A percentile compares a stretch with the other conserved stretches of the same genome.
Conservation (phyloP, 2,329 filamentous ascomycete species). For the Colletotrichum liriopes region DNA sequence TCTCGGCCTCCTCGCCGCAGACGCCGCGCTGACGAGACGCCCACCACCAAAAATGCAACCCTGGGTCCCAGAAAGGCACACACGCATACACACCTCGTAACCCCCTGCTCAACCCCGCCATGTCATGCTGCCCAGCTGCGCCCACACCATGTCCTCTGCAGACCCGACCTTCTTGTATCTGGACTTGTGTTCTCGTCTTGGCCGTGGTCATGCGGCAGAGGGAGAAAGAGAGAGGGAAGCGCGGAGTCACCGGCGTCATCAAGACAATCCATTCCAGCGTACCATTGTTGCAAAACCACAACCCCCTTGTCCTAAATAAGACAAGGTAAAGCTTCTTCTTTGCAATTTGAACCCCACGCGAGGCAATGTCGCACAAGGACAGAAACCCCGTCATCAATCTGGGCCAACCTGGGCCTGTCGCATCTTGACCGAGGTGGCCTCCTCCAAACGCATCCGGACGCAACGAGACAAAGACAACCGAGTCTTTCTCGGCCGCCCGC, state of each 20-base stretch:
- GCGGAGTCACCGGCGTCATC: conserved; percentile 5
- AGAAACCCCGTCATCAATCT: not conserved
- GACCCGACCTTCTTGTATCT: conserved; percentile 12
- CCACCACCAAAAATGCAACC: conserved; percentile 37
- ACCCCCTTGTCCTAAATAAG: not conserved
- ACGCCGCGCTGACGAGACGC: conserved; percentile 30
- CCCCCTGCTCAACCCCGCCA: conserved; percentile 39
- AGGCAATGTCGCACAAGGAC: not conserved
- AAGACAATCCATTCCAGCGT: not conserved
- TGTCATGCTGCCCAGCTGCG: conserved; percentile 37
- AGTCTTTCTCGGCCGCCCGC: not conserved
- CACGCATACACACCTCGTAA: not conserved
- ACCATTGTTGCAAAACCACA: not conserved
- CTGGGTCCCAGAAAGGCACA: conserved; percentile 15
- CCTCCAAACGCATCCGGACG: conserved; percentile 26
- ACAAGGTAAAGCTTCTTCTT: not conserved
- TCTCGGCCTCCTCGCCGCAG: conserved; percentile 12
- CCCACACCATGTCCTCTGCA: conserved; percentile 25
- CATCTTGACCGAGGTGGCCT: conserved; percentile 28
- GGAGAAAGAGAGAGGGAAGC: not conserved
- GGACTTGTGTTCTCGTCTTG: not conserved
- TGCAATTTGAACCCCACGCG: not conserved
- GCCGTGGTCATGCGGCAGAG: not conserved
- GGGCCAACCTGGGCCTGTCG: conserved; percentile 17
- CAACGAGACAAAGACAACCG: conserved; percentile 15